These are phyloP conservation scores for apple (Malus domestica) DNA, from an alignment of 306 rosid species.

Conservation along the genomic window ASM211411v1 NC_041800.1:28805733-28806232, in stretches of 20 bases:
- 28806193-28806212: slow-evolving; percentile 56
- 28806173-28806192: slow-evolving; percentile 90
- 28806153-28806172: slow-evolving; percentile 51
- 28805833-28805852: slow-evolving; percentile 80
- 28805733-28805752: background rate
- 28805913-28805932: slow-evolving; percentile 73
- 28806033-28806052: background rate
- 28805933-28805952: slow-evolving; percentile 88
- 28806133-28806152: background rate
- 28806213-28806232: slow-evolving; percentile 7
- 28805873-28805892: slow-evolving; percentile 50
- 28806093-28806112: background rate
- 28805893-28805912: slow-evolving; percentile 67
- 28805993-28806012: background rate
- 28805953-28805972: slow-evolving; percentile 59
- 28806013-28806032: background rate
- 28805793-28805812: slow-evolving; percentile 3
- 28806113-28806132: background rate
- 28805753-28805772: background rate
- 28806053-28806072: background rate
- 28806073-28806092: background rate
- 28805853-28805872: slow-evolving; percentile 56
- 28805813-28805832: slow-evolving; percentile 10
- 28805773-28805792: background rate
- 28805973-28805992: background rate